phyloP scores from a whole-genome alignment of 495 filamentous ascomycete species.

The Haplographium delicatum region DNA sequence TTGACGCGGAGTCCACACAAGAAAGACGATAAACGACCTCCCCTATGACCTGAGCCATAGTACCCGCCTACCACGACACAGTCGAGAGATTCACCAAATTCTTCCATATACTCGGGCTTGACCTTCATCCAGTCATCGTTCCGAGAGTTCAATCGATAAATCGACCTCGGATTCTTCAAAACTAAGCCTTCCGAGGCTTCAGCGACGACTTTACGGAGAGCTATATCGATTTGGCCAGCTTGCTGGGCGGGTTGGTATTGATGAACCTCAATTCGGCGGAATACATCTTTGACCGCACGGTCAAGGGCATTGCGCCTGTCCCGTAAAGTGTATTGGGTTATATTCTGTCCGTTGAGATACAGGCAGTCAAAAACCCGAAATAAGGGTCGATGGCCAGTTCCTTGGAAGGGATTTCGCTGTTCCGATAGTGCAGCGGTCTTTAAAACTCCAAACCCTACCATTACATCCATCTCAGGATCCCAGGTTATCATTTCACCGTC shows the following conservation, averaged over 20 bases:
- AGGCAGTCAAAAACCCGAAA: slow-evolving; percentile 86
- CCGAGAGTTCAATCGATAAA: slow-evolving; percentile 82
- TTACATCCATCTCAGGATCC: slow-evolving; percentile 82
- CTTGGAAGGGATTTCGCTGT: slow-evolving; percentile 68
- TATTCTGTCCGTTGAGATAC: slow-evolving; percentile 71
- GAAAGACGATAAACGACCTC: slow-evolving; percentile 78
- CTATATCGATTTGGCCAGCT: slow-evolving; percentile 67
- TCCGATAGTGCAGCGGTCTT: slow-evolving; percentile 86
- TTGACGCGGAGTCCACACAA: slow-evolving; percentile 80
- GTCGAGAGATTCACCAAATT: slow-evolving; percentile 91
- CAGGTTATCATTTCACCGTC: slow-evolving; percentile 99
- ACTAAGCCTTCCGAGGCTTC: slow-evolving; percentile 89
- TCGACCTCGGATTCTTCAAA: slow-evolving; percentile 85
- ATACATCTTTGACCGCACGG: slow-evolving; percentile 56
- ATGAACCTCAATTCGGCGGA: slow-evolving; percentile 79
- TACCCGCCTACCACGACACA: slow-evolving; percentile 88
- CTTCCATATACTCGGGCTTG: slow-evolving; percentile 97
- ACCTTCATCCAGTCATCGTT: slow-evolving; percentile 99
- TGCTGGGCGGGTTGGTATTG: slow-evolving; percentile 61
- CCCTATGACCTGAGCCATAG: slow-evolving; percentile 80
- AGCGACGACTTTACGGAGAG: slow-evolving; percentile 76
- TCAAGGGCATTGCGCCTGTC: slow-evolving; percentile 76
- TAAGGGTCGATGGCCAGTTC: slow-evolving; percentile 69
- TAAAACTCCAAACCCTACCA: slow-evolving; percentile 85
- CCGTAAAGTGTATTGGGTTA: slow-evolving; percentile 77